These are phyloP conservation scores for Arthrobotrys conoides DNA, from an alignment of 2,329 filamentous ascomycete genomes.

Conservation along the genomic window DNA sequence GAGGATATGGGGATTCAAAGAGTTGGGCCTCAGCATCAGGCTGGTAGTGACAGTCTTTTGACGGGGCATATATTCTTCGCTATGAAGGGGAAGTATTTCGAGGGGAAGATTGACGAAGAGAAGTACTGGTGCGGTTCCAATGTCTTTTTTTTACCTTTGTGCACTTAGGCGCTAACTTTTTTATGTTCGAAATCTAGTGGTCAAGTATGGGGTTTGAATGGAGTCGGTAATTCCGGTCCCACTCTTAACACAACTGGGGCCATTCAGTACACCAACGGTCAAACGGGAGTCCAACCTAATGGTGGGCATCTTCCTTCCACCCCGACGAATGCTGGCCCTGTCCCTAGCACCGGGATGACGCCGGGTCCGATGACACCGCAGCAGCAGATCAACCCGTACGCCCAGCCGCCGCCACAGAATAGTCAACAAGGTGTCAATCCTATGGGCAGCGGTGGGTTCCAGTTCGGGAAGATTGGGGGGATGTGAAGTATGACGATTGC, in stretches of 20 bases:
- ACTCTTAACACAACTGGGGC: constrained; percentile 46
- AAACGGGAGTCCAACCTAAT: constrained; percentile 29
- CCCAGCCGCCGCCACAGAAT: constrained; percentile 49
- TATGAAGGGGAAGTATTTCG: constrained; percentile 69
- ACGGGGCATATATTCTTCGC: constrained; percentile 97
- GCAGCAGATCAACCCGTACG: constrained; percentile 59
- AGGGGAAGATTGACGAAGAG: constrained; percentile 64
- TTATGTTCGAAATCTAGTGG: constrained; percentile 56
- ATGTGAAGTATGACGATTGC: constrained; percentile 33
- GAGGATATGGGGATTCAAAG: constrained; percentile 93
- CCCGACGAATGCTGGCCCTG: constrained; percentile 43
- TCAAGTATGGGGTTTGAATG: constrained; percentile 64
- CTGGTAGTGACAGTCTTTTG: constrained; percentile 91
- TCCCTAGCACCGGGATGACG: constrained; percentile 54
- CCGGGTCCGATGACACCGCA: constrained; percentile 60
- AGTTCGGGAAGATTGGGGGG: constrained; percentile 61
- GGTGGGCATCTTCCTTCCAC: constrained; percentile 59
- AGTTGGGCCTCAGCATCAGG: constrained; percentile 88
- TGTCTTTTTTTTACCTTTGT: neutral
- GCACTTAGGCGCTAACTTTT: constrained; percentile 6
- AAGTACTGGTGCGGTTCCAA: constrained; percentile 62
- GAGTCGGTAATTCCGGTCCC: constrained; percentile 61
- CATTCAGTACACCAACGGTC: constrained; percentile 56
- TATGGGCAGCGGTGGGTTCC: constrained; percentile 57
- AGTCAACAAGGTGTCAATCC: constrained; percentile 59